Evolutionary conservation across 257 asterid species (phyloP).

Genomic region (Ocimum tenuiflorum): DNA sequence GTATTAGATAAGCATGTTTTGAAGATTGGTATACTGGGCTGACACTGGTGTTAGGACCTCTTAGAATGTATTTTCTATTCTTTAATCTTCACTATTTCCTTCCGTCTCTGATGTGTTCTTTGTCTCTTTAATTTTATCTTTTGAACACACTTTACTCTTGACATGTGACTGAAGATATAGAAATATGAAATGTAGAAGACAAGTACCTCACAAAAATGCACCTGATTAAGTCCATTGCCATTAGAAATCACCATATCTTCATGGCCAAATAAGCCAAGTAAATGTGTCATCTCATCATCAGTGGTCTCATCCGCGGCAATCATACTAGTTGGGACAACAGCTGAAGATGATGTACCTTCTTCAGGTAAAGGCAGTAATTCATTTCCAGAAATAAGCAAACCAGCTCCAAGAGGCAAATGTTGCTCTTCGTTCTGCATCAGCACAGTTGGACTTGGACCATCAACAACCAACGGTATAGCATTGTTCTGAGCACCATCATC

Average conservation of each 20-base stretch:
- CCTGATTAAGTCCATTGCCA: slow-evolving; percentile 37
- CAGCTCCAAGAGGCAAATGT: slow-evolving; percentile 14
- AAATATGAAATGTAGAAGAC: not conserved
- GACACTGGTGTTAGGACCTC: no score
- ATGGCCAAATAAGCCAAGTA: slow-evolving; percentile 33
- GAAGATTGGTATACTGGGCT: no score
- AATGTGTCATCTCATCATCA: slow-evolving; percentile 39
- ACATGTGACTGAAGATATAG: not conserved
- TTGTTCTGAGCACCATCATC: slow-evolving; percentile 10
- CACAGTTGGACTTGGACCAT: slow-evolving; percentile 13
- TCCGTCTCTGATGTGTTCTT: no score
- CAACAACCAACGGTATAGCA: slow-evolving; percentile 20
- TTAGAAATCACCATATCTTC: slow-evolving; percentile 19
- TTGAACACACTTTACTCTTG: no score
- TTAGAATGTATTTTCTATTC: no score
- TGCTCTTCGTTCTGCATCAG: slow-evolving; percentile 22
- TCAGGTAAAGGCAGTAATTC: slow-evolving; percentile 15
- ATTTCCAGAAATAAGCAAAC: slow-evolving; percentile 16
- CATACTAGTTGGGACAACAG: slow-evolving; percentile 23
- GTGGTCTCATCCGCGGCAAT: slow-evolving; percentile 16
- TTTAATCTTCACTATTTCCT: no score
- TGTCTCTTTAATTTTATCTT: no score
- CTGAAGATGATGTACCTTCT: slow-evolving; percentile 30
- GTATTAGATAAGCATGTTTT: no score
- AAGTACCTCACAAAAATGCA: slow-evolving; percentile 1